Conservation (phyloP, 2,329 filamentous ascomycete species). For the Neofusicoccum sp. region DNA sequence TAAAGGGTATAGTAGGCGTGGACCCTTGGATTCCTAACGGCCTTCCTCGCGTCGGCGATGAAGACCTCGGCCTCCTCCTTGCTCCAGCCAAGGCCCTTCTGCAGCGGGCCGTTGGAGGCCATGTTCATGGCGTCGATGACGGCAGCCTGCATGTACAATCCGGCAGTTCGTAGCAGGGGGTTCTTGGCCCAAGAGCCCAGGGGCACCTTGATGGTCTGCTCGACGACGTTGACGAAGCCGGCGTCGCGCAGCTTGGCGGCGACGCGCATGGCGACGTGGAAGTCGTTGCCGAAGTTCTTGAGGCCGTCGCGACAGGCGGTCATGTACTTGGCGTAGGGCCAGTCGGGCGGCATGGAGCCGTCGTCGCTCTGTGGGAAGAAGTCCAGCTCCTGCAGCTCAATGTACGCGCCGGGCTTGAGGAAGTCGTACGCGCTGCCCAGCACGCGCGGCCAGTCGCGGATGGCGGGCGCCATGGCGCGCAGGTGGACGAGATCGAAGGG, state of each 20-base stretch:
- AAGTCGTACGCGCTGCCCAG: constrained; percentile 39
- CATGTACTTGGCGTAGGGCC: neutral
- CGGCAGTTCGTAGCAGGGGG: constrained; percentile 19
- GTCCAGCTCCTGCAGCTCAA: constrained; percentile 50
- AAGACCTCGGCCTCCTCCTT: constrained; percentile 27
- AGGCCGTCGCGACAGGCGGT: neutral
- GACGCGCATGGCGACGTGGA: neutral
- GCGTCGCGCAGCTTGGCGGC: constrained; percentile 31
- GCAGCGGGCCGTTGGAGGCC: constrained; percentile 4
- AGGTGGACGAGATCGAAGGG: constrained; percentile 48
- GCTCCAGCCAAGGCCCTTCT: constrained; percentile 11
- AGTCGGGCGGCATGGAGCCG: constrained; percentile 30
- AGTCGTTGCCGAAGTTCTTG: constrained; percentile 2
- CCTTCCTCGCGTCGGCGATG: constrained; percentile 37
- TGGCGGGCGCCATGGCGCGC: constrained; percentile 55
- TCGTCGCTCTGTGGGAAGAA: constrained; percentile 44
- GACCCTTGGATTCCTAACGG: constrained; percentile 31
- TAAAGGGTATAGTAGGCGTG: constrained; percentile 31
- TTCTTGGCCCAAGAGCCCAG: constrained; percentile 29
- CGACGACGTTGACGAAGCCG: constrained; percentile 45
- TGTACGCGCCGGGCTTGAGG: constrained; percentile 49
- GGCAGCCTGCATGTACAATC: constrained; percentile 28
- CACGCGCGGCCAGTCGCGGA: constrained; percentile 49
- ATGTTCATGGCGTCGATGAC: constrained; percentile 16
- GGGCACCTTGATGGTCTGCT: constrained; percentile 29